Conservation (phyloP, 75 land plant species). For the Isoetes taiwanensis region DNA sequence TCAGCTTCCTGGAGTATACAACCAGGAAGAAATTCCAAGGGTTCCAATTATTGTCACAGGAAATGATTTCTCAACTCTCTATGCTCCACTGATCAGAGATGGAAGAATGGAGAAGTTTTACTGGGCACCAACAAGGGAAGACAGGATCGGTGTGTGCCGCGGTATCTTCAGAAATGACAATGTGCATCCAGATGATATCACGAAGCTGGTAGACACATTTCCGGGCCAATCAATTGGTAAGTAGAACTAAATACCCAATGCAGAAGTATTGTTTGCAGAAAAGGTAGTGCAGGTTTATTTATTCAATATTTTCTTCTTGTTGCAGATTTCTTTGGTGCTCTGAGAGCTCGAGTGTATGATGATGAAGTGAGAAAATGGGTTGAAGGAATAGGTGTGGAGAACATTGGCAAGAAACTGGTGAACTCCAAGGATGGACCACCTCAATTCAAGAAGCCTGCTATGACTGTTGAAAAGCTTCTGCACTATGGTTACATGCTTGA, state of each 20-base stretch:
- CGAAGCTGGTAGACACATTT: slow-evolving; percentile 71
- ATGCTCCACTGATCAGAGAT: slow-evolving; percentile 92
- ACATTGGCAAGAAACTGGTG: slow-evolving; percentile 70
- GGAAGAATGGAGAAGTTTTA: slow-evolving; percentile 96
- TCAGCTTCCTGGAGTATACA: slow-evolving; percentile 86
- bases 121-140: slow-evolving; percentile 88
- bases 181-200: slow-evolving; percentile 33
- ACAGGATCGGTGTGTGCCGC: slow-evolving; percentile 71
- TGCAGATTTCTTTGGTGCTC: slow-evolving; percentile 95
- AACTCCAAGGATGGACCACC: slow-evolving; percentile 94
- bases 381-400: slow-evolving; percentile 45
- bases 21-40: slow-evolving; percentile 72
- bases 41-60: slow-evolving; percentile 88
- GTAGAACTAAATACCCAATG: background rate
- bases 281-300: background rate
- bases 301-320: background rate
- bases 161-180: slow-evolving; percentile 70
- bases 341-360: slow-evolving; percentile 90
- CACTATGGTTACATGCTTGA: slow-evolving; percentile 92
- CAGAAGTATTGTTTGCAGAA: background rate
- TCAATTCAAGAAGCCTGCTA: slow-evolving; percentile 70
- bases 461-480: slow-evolving; percentile 76
- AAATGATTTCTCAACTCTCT: slow-evolving; percentile 85
- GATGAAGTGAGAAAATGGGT: slow-evolving; percentile 94
- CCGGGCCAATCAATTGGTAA: slow-evolving; percentile 89